Percentiles rank a stretch among this genome's conserved stretches.
phyloP scores from a whole-genome alignment of 257 asterid genomes.

The Ophiorrhiza pumila region DNA sequence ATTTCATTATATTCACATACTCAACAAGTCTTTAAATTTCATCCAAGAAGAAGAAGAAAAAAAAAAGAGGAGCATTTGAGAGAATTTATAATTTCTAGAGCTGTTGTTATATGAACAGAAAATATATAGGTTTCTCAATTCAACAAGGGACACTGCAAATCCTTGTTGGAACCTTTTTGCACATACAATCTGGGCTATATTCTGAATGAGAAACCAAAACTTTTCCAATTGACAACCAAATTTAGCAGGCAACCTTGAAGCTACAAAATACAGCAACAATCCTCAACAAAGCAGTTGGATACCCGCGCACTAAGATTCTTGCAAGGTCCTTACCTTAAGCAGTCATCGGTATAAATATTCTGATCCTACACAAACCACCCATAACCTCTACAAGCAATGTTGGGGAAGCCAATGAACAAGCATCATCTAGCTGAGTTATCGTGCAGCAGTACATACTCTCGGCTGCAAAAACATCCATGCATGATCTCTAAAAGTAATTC shows the following conservation, averaged over 20 bases:
- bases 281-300: not conserved
- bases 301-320: not conserved
- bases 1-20: too few species aligned
- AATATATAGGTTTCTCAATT: not conserved
- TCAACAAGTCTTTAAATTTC: too few species aligned
- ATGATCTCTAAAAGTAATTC: not conserved
- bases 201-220: not conserved
- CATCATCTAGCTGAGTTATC: slow-evolving; percentile 71
- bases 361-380: not conserved
- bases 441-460: slow-evolving; percentile 86
- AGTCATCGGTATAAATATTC: not conserved
- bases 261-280: not conserved
- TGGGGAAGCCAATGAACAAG: not conserved
- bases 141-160: too few species aligned
- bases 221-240: not conserved
- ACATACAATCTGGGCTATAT: too few species aligned
- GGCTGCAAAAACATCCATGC: slow-evolving; percentile 49
- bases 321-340: not conserved
- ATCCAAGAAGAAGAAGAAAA: too few species aligned
- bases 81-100: too few species aligned
- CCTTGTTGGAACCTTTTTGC: too few species aligned
- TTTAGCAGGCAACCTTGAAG: not conserved
- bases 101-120: not conserved
- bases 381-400: not conserved
- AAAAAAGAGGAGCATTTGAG: too few species aligned